Base-by-base conservation (phyloP, 2,329 filamentous ascomycete genomes). In the Penicillium sp. region DNA sequence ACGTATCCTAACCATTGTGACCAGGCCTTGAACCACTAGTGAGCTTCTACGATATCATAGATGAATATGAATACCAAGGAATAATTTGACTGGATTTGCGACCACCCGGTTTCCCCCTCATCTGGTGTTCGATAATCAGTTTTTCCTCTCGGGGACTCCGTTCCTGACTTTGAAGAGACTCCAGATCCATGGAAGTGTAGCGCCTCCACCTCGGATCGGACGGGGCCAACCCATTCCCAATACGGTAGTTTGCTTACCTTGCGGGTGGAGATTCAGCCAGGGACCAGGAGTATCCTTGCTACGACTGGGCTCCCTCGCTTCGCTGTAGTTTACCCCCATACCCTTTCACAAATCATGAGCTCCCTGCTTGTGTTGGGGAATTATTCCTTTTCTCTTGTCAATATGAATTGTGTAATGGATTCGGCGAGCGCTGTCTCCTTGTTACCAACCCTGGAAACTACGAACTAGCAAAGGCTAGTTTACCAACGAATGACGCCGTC, bases 181-280 rank as follows among this genome's bases (percentile, higher is more conserved):
- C 30, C 30, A 61, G 51, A 55, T 57, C 67, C 67, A 69, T 69
- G 68, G 65, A 62, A 62, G 63, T 37, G 28, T 37, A 28, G 48
- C 30, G 42, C 40, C 37, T 40, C 33, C 37, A 54, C 58, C 55
- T 43, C 52, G 49, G 53, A 45, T 55, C 49, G 10, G 33, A 37
- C 33, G 46, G 46, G 25, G 4, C 46, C 14, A 46, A 26, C 5
- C 51, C 37, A 61, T 62, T 57, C 67, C 68, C 42, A 62, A 70
- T 65, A 4, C 16, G 68, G 68, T 64, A 69, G 62, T 69, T 62
- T 69, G 65, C 54, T 70, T 69, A 65, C 59, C 4, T 33, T 6
- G n/a, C 25, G 3, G 11, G 19, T 35, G 28, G 30, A 33, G 5
- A 51, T 19, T 6, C 16, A 49, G 10, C n/a, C 30, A 33, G 11